Conservation (phyloP, 2,329 filamentous ascomycete species). For the Chalaropsis thielavioides region DNA sequence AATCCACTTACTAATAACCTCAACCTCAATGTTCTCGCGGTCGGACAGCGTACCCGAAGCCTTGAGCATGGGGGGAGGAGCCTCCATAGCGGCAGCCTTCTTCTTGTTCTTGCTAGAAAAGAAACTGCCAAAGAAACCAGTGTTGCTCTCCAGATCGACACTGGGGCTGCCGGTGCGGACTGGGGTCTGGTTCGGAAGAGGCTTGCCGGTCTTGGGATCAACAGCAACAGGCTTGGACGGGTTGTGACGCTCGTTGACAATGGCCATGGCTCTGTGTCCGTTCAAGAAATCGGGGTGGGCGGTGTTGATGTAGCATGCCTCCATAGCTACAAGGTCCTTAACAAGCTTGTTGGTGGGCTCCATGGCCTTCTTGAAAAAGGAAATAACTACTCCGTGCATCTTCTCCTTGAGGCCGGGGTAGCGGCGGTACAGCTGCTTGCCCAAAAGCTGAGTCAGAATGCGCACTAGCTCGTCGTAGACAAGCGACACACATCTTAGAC, state of each 20-base stretch:
- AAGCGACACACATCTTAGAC: slow-evolving; percentile 89
- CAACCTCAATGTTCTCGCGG: slow-evolving; percentile 87
- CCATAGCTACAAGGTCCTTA: slow-evolving; percentile 83
- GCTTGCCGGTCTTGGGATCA: slow-evolving; percentile 97
- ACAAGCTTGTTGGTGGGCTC: slow-evolving; percentile 97
- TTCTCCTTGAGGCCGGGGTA: slow-evolving; percentile 96
- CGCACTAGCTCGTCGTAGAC: slow-evolving; percentile 96
- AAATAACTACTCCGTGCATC: slow-evolving; percentile 80
- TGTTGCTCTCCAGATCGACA: slow-evolving; percentile 41
- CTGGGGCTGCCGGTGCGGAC: slow-evolving; percentile 64
- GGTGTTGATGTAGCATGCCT: slow-evolving; percentile 95
- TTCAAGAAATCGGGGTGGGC: slow-evolving; percentile 96
- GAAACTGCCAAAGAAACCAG: slow-evolving; percentile 95
- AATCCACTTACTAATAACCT: slow-evolving; percentile 74
- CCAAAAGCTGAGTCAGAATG: slow-evolving; percentile 77
- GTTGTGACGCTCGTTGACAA: slow-evolving; percentile 85
- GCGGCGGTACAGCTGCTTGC: slow-evolving; percentile 77
- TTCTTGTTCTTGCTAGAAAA: slow-evolving; percentile 99
- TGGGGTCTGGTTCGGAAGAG: slow-evolving; percentile 54
- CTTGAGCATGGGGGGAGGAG: slow-evolving; percentile 83
- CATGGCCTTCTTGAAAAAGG: slow-evolving; percentile 97
- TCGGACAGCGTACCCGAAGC: slow-evolving; percentile 87
- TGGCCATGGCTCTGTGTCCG: slow-evolving; percentile 93
- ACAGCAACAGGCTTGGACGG: slow-evolving; percentile 78
- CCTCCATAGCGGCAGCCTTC: slow-evolving; percentile 99